Conservation (phyloP, 208 protist genomes). For the Leishmania tropica region DNA sequence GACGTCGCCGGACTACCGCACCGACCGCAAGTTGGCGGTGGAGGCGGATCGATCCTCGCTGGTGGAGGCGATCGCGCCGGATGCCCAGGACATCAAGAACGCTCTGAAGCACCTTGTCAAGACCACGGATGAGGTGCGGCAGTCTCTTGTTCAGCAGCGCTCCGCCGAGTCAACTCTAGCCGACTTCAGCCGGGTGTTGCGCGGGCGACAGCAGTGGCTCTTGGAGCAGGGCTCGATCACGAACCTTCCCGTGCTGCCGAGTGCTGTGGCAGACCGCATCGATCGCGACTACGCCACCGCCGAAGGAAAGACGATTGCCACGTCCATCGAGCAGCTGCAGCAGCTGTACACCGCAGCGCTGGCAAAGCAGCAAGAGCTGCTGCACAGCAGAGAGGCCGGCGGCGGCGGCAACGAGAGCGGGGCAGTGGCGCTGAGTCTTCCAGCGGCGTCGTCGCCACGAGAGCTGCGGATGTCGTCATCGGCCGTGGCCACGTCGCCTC, state of each 20-base stretch:
- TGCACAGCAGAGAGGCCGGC: conserved; percentile 7
- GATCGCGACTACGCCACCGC: conserved; percentile 62
- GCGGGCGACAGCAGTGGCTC: conserved; percentile 53
- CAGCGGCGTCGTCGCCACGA: conserved; percentile 7
- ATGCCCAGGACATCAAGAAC: conserved; percentile 39
- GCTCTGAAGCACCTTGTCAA: conserved; percentile 35
- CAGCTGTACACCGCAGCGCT: conserved; percentile 14
- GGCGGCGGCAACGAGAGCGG: background rate
- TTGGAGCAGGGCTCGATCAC: conserved; percentile 31
- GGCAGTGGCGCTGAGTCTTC: background rate
- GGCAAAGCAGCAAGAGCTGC: conserved; percentile 6
- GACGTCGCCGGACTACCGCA: conserved; percentile 19
- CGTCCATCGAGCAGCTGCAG: conserved; percentile 57
- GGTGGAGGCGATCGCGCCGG: conserved; percentile 33
- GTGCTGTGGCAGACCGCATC: conserved; percentile 42
- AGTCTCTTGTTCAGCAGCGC: conserved; percentile 37
- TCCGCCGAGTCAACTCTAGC: conserved; percentile 52
- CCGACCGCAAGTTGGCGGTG: conserved; percentile 33
- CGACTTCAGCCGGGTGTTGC: conserved; percentile 72
- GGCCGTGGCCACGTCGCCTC: background rate
- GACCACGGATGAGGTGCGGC: conserved; percentile 33
- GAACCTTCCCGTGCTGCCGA: conserved; percentile 35
- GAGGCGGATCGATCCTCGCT: conserved; percentile 32
- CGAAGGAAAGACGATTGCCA: conserved; percentile 74
- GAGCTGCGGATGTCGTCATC: background rate